Evolutionary conservation across 2,329 filamentous ascomycete genomes (phyloP).

Genomic region (Microdochium nivale): DNA sequence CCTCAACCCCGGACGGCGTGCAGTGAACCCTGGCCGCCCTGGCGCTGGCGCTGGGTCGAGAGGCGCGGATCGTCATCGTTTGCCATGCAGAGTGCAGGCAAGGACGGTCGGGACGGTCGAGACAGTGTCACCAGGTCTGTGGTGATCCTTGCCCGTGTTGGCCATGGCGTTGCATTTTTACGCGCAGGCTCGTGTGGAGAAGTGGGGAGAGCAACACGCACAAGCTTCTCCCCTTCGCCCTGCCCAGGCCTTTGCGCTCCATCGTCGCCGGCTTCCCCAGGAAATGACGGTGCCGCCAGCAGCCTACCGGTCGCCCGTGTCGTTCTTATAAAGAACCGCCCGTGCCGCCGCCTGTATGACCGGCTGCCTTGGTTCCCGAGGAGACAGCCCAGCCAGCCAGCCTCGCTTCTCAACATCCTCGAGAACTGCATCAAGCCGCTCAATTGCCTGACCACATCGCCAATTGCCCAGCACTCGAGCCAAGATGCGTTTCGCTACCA

Average conservation of each 20-base stretch:
- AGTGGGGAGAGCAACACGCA: background rate
- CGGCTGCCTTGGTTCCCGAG: background rate
- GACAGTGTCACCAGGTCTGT: background rate
- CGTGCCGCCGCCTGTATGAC: background rate
- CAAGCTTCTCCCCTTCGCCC: background rate
- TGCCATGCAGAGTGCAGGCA: background rate
- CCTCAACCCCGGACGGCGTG: background rate
- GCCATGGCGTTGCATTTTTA: background rate
- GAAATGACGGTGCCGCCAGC: background rate
- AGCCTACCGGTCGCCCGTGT: background rate
- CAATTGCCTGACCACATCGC: background rate
- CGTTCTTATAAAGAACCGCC: background rate
- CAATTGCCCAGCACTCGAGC: background rate
- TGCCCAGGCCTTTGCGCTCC: background rate
- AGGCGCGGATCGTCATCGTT: background rate
- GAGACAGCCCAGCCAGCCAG: too few relatives aligned
- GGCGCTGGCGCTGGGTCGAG: background rate
- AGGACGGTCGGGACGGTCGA: background rate
- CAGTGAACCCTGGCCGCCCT: background rate
- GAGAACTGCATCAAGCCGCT: background rate
- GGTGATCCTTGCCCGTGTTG: background rate
- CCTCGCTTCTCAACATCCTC: too few relatives aligned
- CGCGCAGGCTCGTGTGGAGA: background rate
- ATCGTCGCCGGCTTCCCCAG: background rate
- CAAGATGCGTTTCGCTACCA: slow-evolving; percentile 18